These are phyloP conservation scores for Cerioporus squamosus DNA, from an alignment of 1,284 basidiomycete genomes.

Conservation along the genomic window DNA sequence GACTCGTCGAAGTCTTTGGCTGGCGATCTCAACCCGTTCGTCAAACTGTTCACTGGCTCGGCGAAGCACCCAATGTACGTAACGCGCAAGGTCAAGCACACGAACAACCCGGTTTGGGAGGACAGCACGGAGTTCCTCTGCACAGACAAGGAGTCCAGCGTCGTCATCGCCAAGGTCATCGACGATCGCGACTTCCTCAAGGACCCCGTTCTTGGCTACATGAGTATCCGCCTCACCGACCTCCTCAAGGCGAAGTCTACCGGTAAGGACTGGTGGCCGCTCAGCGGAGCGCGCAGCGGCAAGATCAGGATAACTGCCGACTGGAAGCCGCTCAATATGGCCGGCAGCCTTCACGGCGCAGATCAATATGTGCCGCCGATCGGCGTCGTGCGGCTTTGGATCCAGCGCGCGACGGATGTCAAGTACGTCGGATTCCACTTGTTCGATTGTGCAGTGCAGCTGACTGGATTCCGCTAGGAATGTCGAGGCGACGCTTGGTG, in stretches of 20 bases:
- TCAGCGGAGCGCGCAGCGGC: constrained; percentile 78
- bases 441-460: neutral
- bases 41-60: constrained; percentile 72
- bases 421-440: constrained; percentile 52
- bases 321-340: constrained; percentile 96
- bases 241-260: constrained; percentile 72
- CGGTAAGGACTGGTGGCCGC: constrained; percentile 92
- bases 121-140: constrained; percentile 92
- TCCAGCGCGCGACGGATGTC: constrained; percentile 90
- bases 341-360: constrained; percentile 86
- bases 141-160: constrained; percentile 75
- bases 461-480: constrained; percentile 51
- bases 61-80: constrained; percentile 55
- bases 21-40: constrained; percentile 80
- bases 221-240: constrained; percentile 82
- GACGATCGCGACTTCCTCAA: constrained; percentile 88
- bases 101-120: constrained; percentile 89
- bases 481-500: constrained; percentile 84
- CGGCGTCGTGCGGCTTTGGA: constrained; percentile 85
- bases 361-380: constrained; percentile 91
- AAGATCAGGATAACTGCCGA: constrained; percentile 85
- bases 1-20: constrained; percentile 71
- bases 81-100: constrained; percentile 79
- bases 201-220: constrained; percentile 80
- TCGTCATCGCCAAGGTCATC: constrained; percentile 80